These are phyloP conservation scores for Tulasnella sp. DNA, from an alignment of 768 basidiomycete genomes.

Conservation along the genomic window DNA sequence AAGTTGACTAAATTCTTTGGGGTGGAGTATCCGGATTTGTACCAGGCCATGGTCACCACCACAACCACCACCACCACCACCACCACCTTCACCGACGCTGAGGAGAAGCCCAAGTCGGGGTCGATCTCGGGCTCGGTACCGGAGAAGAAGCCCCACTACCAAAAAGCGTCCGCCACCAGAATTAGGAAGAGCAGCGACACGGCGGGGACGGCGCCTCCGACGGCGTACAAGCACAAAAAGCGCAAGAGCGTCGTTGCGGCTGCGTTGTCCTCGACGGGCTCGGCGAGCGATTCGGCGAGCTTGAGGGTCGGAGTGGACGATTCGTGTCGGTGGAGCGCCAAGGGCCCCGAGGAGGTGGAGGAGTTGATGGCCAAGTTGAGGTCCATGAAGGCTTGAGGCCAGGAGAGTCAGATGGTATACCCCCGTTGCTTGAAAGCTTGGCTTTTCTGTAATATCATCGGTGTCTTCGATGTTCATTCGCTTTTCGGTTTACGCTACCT, in stretches of 20 bases:
- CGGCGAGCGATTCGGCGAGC: neutral
- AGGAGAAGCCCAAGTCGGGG: neutral
- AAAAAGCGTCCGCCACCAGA: neutral
- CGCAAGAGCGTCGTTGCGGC: neutral
- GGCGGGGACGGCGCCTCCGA: neutral
- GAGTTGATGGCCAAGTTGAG: neutral
- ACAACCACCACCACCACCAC: neutral
- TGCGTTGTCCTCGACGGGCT: neutral
- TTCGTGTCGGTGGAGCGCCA: neutral
- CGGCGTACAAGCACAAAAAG: neutral
- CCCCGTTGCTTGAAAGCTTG: too few species aligned
- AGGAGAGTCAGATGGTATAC: too few species aligned
- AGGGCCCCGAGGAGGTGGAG: neutral
- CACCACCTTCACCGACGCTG: neutral
- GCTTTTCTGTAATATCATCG: too few species aligned
- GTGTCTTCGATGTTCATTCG: too few species aligned
- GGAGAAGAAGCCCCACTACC: neutral
- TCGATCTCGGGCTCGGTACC: neutral
- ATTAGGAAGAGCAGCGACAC: neutral
- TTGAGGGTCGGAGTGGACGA: too few species aligned
- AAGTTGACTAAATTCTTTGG: neutral
- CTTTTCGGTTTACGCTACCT: too few species aligned
- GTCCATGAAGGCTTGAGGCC: neutral
- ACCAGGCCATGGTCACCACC: slow-evolving; percentile 6
- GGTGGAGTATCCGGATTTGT: neutral